phyloP scores from a whole-genome alignment of 345 rosid genomes.

The Lumnitzera racemosa region DNA sequence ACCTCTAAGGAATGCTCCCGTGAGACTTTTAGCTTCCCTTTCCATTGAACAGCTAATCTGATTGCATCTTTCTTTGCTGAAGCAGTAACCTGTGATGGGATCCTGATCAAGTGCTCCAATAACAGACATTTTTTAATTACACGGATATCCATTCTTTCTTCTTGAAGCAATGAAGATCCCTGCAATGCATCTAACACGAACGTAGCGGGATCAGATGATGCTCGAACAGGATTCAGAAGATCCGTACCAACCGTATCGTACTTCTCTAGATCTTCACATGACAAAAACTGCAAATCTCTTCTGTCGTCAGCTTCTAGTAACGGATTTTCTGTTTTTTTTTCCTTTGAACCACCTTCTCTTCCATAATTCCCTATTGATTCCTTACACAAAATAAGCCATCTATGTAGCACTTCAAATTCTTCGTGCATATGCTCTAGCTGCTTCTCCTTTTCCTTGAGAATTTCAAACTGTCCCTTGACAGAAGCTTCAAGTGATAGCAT shows the following conservation, averaged over 20 bases:
- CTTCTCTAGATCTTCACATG: conserved; percentile 23
- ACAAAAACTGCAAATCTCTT: conserved; percentile 31
- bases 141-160: conserved; percentile 11
- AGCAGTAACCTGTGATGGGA: conserved; percentile 15
- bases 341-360: no score
- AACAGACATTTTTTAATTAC: conserved; percentile 28
- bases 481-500: no score
- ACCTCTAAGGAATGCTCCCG: conserved; percentile 22
- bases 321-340: no score
- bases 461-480: no score
- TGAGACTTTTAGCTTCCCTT: conserved; percentile 15
- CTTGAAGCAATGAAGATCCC: conserved; percentile 15
- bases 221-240: conserved; percentile 13
- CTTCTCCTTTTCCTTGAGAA: no score
- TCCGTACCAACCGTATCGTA: conserved; percentile 15
- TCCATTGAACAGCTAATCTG: conserved; percentile 28
- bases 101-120: conserved; percentile 29
- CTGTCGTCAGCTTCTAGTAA: no score
- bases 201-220: conserved; percentile 38
- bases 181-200: conserved; percentile 38
- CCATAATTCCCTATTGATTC: no score
- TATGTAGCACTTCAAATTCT: no score
- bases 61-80: conserved; percentile 25
- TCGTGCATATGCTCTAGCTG: no score
- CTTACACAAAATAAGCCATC: no score